Conservation (phyloP, 192 early-diverging fungal genomes). For the Backusella luteola region DNA sequence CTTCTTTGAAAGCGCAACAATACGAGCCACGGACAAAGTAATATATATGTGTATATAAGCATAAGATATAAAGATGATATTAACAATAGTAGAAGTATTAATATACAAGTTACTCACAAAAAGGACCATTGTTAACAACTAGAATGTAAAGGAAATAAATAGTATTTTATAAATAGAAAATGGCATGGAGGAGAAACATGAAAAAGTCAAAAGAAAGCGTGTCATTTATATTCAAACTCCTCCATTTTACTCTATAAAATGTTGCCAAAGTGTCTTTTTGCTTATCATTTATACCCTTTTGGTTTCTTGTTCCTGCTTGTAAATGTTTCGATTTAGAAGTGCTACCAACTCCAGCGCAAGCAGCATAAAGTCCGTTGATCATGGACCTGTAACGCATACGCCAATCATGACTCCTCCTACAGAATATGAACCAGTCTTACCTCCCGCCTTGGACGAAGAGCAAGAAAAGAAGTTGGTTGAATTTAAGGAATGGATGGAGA, state of each 20-base stretch:
- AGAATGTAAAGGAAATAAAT: background rate
- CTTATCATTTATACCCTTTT: background rate
- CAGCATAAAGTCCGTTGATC: background rate
- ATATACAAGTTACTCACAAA: too few species aligned
- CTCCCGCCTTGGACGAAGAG: slow-evolving; percentile 12
- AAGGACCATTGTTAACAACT: background rate
- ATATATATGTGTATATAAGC: background rate
- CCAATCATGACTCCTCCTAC: slow-evolving; percentile 12
- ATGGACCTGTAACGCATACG: slow-evolving; percentile 11
- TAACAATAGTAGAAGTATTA: too few species aligned
- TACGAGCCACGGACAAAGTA: background rate
- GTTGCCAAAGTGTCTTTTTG: background rate
- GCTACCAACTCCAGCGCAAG: background rate
- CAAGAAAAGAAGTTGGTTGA: slow-evolving; percentile 16
- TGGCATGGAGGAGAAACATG: background rate
- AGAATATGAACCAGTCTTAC: slow-evolving; percentile 3
- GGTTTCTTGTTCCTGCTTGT: background rate
- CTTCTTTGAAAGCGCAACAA: background rate
- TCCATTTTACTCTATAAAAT: background rate
- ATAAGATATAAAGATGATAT: too few species aligned
- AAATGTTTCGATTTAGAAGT: slow-evolving; percentile 5
- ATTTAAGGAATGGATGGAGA: slow-evolving; percentile 18
- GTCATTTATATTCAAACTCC: background rate
- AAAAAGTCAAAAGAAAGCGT: slow-evolving; percentile 4
- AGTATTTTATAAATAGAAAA: background rate